A percentile compares a stretch with the other conserved stretches of the same genome.
phyloP scores from a whole-genome alignment of 202 grass and related monocot species.

The Panicum hallii region DNA sequence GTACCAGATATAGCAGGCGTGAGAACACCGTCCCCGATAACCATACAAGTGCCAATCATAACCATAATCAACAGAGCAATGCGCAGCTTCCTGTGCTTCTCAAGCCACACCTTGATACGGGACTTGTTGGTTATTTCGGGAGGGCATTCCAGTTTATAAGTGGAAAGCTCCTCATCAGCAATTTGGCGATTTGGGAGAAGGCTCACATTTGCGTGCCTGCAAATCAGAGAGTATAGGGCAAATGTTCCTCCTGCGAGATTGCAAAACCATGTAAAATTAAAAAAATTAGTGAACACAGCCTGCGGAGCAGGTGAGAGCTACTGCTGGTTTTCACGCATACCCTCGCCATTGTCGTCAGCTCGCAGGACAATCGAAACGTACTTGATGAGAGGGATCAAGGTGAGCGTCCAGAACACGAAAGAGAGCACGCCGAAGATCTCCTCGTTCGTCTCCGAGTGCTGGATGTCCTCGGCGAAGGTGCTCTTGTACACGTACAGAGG shows the following conservation, averaged over 20 bases:
- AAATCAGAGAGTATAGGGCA: constrained; percentile 92
- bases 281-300: neutral
- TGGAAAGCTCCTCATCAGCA: constrained; percentile 94
- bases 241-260: constrained; percentile 86
- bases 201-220: constrained; percentile 93
- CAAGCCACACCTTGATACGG: constrained; percentile 76
- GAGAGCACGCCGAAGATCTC: constrained; percentile 95
- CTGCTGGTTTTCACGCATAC: constrained; percentile 36
- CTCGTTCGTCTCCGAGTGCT: constrained; percentile 91
- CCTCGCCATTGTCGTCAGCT: constrained; percentile 97
- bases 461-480: constrained; percentile 98
- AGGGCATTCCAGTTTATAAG: constrained; percentile 81
- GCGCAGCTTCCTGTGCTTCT: constrained; percentile 88
- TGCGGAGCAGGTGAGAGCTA: neutral
- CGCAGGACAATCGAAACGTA: constrained; percentile 93
- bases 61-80: constrained; percentile 81
- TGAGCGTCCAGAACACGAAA: constrained; percentile 98
- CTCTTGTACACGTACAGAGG: constrained; percentile 94
- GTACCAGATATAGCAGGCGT: constrained; percentile 94
- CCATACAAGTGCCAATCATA: constrained; percentile 98
- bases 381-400: constrained; percentile 90
- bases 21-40: constrained; percentile 96
- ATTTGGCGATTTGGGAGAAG: constrained; percentile 91
- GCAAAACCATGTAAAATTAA: neutral
- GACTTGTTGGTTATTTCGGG: constrained; percentile 63